Percentiles rank a stretch among this genome's conserved stretches.
phyloP scores from a whole-genome alignment of 1,284 basidiomycete genomes.

The Leccinum ponderosum region DNA sequence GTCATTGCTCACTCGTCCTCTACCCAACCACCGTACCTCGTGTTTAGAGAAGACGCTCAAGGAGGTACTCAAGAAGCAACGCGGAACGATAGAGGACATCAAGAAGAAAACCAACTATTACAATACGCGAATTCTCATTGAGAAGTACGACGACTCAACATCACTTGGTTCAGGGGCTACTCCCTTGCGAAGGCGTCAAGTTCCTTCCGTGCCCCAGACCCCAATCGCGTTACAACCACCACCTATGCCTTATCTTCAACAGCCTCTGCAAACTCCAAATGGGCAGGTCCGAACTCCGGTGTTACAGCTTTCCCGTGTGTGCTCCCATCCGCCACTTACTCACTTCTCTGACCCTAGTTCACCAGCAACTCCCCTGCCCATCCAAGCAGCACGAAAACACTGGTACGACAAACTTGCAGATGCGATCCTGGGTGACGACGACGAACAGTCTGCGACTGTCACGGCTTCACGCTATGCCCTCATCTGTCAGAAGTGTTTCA shows the following conservation, averaged over 20 bases:
- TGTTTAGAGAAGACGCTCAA: constrained; percentile 77
- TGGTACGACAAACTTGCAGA: constrained; percentile 92
- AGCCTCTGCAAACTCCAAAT: constrained; percentile 22
- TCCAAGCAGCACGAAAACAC: constrained; percentile 68
- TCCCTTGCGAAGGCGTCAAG: constrained; percentile 36
- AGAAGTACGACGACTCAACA: constrained; percentile 80
- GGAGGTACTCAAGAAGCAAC: constrained; percentile 75
- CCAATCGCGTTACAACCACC: constrained; percentile 19
- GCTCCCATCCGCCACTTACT: not conserved
- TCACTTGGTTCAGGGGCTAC: constrained; percentile 30
- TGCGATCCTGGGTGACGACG: constrained; percentile 84
- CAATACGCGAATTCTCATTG: constrained; percentile 85
- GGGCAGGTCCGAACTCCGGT: constrained; percentile 20
- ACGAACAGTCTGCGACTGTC: constrained; percentile 44
- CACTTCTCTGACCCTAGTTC: constrained; percentile 10
- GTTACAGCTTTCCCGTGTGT: constrained; percentile 45
- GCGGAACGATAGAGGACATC: constrained; percentile 91
- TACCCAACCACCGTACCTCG: not conserved
- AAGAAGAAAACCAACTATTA: constrained; percentile 98
- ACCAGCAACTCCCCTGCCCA: constrained; percentile 39
- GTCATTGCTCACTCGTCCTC: not conserved
- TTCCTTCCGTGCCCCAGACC: constrained; percentile 23
- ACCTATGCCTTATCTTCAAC: constrained; percentile 23
- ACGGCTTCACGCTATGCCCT: constrained; percentile 81
- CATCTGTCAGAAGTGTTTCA: constrained; percentile 91